Base-by-base conservation (phyloP, 108 stramenopile genomes). In the Cylindrotheca fusiformis region DNA sequence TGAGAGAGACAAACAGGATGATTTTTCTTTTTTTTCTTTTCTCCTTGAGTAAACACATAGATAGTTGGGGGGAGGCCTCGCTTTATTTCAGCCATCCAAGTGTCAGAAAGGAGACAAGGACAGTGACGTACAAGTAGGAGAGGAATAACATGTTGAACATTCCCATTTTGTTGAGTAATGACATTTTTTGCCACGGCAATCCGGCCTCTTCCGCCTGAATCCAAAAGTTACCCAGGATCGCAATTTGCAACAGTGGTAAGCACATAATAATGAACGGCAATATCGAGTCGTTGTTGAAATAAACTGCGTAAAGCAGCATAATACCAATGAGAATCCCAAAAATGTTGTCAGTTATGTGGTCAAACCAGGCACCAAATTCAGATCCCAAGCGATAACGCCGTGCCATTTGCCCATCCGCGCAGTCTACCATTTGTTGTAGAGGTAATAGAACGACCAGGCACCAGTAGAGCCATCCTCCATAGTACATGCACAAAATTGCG, bases 121-220 rank as follows among this genome's bases (percentile, higher is more conserved):
- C 6, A 41, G 14, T 10, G 6, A 14, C 10, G 14, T 41, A 41
- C 10, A 41, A 10, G 36, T 41, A 41, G 6, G 36, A 41, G 36
- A 41, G 36, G 14, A 41, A 41, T 6, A 41, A 14, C 36, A 41
- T 41, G 10, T 41, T 6, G 14, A 10, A 14, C 36, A 41, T 41
- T 41, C 36, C 36, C 36, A 41, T 14, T 14, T 41, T 41, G 14
- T 41, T 41, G 10, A 41, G 6, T 6, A 41, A 41, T 41, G 36
- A 10, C 36, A 41, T 41, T 41, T 41, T 6, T 6, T 41, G 10
- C 6, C 14, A 41, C 36, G 6, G 6, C 10, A 41, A 14, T 41
- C 36, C 36, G 14, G 36, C 36, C 36, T 41, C 36, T 41, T 41
- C 36, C 36, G 36, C 36, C 36, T 41, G 36, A 41, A 41, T 41